phyloP scores from a whole-genome alignment of 495 filamentous ascomycete species.

The Bacidia rubella region DNA sequence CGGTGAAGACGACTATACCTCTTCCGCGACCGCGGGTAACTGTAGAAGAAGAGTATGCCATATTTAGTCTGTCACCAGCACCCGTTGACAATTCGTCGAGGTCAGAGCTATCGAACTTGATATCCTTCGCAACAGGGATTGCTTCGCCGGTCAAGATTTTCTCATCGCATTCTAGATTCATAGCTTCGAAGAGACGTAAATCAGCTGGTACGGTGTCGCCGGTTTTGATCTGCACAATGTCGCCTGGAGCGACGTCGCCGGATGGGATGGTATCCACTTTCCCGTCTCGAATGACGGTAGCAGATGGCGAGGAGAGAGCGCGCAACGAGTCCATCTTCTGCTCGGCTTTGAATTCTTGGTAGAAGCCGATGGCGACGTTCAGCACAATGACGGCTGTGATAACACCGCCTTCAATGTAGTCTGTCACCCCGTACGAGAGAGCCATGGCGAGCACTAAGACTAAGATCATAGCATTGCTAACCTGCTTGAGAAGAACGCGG shows the following conservation, averaged over 20 bases:
- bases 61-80: conserved; percentile 53
- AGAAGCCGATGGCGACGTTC: conserved; percentile 69
- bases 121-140: conserved; percentile 41
- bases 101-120: conserved; percentile 24
- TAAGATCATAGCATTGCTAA: conserved; percentile 56
- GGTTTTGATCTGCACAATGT: conserved; percentile 55
- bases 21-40: conserved; percentile 55
- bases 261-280: conserved; percentile 50
- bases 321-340: conserved; percentile 75
- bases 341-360: conserved; percentile 73
- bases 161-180: conserved; percentile 65
- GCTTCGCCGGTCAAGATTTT: conserved; percentile 64
- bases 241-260: conserved; percentile 65
- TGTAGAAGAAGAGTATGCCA: conserved; percentile 54
- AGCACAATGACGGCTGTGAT: conserved; percentile 68
- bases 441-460: conserved; percentile 74
- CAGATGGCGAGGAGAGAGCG: conserved; percentile 65
- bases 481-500: conserved; percentile 50
- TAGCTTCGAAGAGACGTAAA: conserved; percentile 55
- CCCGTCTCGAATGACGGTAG: conserved; percentile 62
- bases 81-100: conserved; percentile 34
- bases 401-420: conserved; percentile 76
- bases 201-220: conserved; percentile 64
- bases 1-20: conserved; percentile 54
- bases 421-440: conserved; percentile 63